Evolutionary conservation across 352 stramenopile genomes (phyloP).

Genomic region (Phytopythium boreale): DNA sequence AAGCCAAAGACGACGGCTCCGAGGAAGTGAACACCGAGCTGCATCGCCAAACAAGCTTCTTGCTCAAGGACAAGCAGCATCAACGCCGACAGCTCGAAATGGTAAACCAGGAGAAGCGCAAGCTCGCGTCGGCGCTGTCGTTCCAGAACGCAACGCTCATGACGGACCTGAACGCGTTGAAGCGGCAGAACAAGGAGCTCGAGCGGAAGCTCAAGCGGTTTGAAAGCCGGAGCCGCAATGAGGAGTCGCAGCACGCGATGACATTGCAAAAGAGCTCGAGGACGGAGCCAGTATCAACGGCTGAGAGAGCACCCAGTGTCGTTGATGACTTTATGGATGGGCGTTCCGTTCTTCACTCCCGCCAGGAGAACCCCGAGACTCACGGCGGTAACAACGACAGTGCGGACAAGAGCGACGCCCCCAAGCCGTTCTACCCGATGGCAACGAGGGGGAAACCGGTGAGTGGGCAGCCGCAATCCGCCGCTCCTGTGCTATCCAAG

Average conservation of each 20-base stretch:
- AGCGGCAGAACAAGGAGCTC: conserved; percentile 67
- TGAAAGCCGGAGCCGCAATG: conserved; percentile 7
- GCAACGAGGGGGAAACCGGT: background rate
- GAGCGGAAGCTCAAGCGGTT: conserved; percentile 31
- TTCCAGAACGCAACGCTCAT: conserved; percentile 70
- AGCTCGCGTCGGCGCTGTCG: conserved; percentile 63
- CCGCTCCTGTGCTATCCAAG: conserved; percentile 9
- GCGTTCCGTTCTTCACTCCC: background rate
- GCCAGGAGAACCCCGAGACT: background rate
- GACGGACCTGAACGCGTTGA: conserved; percentile 56
- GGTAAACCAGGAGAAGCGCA: conserved; percentile 60
- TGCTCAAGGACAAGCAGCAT: conserved; percentile 75
- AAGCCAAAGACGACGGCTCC: conserved; percentile 41
- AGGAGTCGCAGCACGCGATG: too few species aligned
- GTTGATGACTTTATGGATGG: background rate
- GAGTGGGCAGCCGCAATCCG: conserved; percentile 24
- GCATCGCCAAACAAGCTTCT: conserved; percentile 69
- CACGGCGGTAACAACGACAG: background rate
- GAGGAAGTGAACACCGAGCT: conserved; percentile 69
- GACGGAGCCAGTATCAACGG: background rate
- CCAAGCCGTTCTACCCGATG: background rate
- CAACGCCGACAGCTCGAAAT: conserved; percentile 61
- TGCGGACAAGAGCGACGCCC: background rate
- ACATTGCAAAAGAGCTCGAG: background rate
- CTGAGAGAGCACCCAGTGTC: background rate